Conservation (phyloP, 2,329 filamentous ascomycete genomes). For the Albifimbria verrucaria region DNA sequence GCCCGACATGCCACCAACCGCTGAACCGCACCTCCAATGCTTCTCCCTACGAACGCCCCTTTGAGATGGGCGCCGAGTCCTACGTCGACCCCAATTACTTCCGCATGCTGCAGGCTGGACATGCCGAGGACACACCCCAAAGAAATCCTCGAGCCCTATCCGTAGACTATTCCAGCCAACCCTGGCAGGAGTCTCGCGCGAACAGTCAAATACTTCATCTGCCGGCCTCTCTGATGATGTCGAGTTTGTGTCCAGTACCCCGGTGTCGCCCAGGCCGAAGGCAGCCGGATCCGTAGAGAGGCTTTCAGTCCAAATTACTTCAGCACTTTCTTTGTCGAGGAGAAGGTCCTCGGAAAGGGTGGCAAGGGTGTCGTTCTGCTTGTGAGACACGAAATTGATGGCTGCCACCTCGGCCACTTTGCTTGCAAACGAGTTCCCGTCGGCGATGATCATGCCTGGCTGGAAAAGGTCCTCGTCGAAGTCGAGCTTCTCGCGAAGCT, state of each 20-base stretch:
- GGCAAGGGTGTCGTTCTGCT: conserved; percentile 93
- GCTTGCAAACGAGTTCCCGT: conserved; percentile 97
- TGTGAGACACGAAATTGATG: conserved; percentile 90
- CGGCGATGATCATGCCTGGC: conserved; percentile 89
- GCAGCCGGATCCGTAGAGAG: conserved; percentile 73
- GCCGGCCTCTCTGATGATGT: conserved; percentile 23
- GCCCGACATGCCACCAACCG: conserved; percentile 86
- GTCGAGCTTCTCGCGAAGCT: conserved; percentile 90
- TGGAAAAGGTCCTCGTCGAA: conserved; percentile 90
- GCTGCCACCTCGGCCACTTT: conserved; percentile 83
- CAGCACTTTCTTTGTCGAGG: conserved; percentile 86
- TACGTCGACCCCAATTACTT: conserved; percentile 95
- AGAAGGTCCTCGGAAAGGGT: conserved; percentile 79
- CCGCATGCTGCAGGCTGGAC: conserved; percentile 72
- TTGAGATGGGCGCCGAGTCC: conserved; percentile 44
- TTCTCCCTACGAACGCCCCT: conserved; percentile 43
- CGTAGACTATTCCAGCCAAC: conserved; percentile 49
- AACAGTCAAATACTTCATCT: conserved; percentile 11
- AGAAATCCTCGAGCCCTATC: conserved; percentile 50
- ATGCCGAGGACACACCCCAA: conserved; percentile 41
- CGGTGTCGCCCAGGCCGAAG: conserved; percentile 45
- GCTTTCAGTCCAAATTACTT: conserved; percentile 95
- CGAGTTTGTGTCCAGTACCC: conserved; percentile 53
- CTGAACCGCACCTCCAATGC: conserved; percentile 50
- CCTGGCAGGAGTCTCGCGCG: conserved; percentile 18